Conservation (phyloP, 768 basidiomycete genomes). For the Jaapia argillacea region DNA sequence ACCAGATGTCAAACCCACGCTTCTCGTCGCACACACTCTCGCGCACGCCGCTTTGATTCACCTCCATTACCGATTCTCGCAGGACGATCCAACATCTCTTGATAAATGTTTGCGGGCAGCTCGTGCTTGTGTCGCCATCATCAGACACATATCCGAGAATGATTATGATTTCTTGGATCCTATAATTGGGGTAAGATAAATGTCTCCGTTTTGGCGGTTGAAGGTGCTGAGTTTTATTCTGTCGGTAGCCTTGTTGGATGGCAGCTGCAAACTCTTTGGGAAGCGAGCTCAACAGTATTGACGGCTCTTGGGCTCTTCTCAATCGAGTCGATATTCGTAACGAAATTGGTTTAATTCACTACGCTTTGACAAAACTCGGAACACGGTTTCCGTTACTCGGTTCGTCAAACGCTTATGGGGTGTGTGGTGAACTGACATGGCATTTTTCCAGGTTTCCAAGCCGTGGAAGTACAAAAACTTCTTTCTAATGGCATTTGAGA, state of each 20-base stretch:
- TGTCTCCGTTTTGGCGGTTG: not conserved
- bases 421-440: too few relatives aligned
- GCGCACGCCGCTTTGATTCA: conserved; percentile 58
- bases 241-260: conserved; percentile 58
- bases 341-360: conserved; percentile 51
- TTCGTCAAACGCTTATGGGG: conserved; percentile 12
- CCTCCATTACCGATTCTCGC: conserved; percentile 51
- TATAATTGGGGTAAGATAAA: conserved; percentile 47
- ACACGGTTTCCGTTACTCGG: conserved; percentile 51
- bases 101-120: conserved; percentile 63
- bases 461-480: conserved; percentile 18
- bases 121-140: conserved; percentile 44
- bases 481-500: conserved; percentile 4
- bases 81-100: conserved; percentile 48
- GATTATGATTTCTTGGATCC: conserved; percentile 73
- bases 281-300: conserved; percentile 53
- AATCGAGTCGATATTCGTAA: conserved; percentile 48
- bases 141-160: conserved; percentile 51
- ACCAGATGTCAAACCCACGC: conserved; percentile 47
- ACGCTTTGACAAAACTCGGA: conserved; percentile 53
- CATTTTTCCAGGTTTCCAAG: conserved; percentile 14
- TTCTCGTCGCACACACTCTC: conserved; percentile 54
- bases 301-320: conserved; percentile 52
- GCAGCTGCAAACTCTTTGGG: conserved; percentile 57
- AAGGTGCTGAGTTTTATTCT: conserved; percentile 3